Conservation (phyloP, 176 grass and related monocot genomes). For the Carex pumila region DNA sequence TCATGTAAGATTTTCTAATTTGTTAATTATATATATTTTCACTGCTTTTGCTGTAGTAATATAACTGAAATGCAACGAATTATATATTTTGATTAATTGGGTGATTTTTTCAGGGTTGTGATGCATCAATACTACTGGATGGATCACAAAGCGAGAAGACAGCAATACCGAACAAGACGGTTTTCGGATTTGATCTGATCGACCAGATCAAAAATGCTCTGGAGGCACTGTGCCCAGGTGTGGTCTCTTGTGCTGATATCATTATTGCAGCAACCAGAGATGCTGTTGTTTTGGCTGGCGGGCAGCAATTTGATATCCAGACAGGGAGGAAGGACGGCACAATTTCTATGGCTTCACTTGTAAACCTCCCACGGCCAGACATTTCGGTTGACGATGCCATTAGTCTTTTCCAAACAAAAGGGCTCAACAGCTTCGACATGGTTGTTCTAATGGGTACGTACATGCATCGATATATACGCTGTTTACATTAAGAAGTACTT, state of each 20-base stretch:
- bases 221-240: conserved; percentile 28
- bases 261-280: conserved; percentile 49
- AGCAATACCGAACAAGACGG: conserved; percentile 30
- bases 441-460: conserved; percentile 40
- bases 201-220: conserved; percentile 26
- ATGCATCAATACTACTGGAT: conserved; percentile 48
- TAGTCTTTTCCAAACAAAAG: conserved; percentile 30
- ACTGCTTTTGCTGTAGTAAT: not conserved
- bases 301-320: conserved; percentile 26
- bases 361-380: conserved; percentile 22
- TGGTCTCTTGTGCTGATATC: conserved; percentile 52
- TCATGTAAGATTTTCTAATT: not conserved
- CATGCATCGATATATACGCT: not conserved
- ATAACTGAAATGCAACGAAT: not conserved
- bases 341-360: conserved; percentile 3
- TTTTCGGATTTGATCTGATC: conserved; percentile 40
- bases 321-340: conserved; percentile 32
- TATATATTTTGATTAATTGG: not conserved
- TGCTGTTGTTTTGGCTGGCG: conserved; percentile 29
- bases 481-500: not conserved
- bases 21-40: not conserved
- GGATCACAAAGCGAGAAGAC: conserved; percentile 26
- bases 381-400: conserved; percentile 9
- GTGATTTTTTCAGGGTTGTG: conserved; percentile 29
- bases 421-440: conserved; percentile 31